Base-by-base conservation (phyloP, 805 yeast genomes). In the Starmerella bacillaris region DNA sequence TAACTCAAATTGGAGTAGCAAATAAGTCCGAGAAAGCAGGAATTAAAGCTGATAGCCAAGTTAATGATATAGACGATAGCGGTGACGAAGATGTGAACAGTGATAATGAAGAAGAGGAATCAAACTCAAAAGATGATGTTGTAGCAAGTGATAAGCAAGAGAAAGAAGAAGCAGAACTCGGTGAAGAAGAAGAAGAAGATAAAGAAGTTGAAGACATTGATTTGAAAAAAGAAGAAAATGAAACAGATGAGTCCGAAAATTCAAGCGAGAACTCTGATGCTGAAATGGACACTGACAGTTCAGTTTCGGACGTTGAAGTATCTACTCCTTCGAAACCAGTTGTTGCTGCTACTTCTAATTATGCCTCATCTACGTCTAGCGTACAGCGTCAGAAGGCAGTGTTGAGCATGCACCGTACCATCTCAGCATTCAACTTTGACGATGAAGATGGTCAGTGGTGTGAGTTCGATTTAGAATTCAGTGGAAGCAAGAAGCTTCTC, bases 111-210 rank as follows among this genome's bases (percentile, higher is more conserved):
- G 58, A 56, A n/a, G 57, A 52, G 24, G 55, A 48, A 20, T 72
- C 60, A 21, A 33, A 35, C 8, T 30, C 34, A 22, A 40, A 35
- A 11, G 44, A 37, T 6, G 45, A 42, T 19, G 79, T 72, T 35
- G 75, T 67, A 35, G n/a, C n/a, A n/a, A n/a, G n/a, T n/a, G n/a
- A n/a, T n/a, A n/a, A n/a, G n/a, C n/a, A n/a, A n/a, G n/a, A n/a
- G n/a, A 75, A 82, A 48, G 93, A 84, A 27, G 82, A 94, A 2
- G 82, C 82, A 48, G 96, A 84, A 44, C 93, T 72, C 12, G 94
- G 94, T 22, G 96, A 84, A 58, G 95, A 84, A 43, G 96, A 82
- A 21, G 95, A 84, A 53, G 63, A 79, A 41, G 95, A 82, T 54
- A 78, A 26, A n/a, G 39, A 37, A 11, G 21, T 24, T n/a, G 24